These are phyloP conservation scores for Flueggea neowawraea DNA, from an alignment of 441 rosid species.

Conservation along the genomic window DNA sequence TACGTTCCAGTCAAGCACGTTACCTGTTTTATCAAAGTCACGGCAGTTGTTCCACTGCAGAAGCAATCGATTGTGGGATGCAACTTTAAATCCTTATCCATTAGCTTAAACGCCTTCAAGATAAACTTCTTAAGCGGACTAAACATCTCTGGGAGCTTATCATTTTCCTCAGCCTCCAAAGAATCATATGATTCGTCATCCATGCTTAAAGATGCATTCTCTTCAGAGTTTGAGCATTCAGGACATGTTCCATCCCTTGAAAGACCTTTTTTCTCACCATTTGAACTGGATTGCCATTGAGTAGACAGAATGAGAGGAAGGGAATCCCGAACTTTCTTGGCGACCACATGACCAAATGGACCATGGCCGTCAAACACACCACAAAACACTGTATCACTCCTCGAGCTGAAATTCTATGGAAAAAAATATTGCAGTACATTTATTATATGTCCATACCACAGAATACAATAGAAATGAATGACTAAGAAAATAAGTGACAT, in stretches of 20 bases:
- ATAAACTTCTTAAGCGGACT: conserved; percentile 67
- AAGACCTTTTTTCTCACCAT: conserved; percentile 33
- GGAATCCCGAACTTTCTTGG: conserved; percentile 84
- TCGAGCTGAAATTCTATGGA: conserved; percentile 75
- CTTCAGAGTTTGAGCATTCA: conserved; percentile 49
- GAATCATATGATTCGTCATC: conserved; percentile 59
- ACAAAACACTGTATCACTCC: conserved; percentile 80
- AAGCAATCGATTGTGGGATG: conserved; percentile 72
- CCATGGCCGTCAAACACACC: conserved; percentile 99
- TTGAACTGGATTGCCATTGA: conserved; percentile 57
- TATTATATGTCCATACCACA: conserved; percentile 20
- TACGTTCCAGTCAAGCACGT: conserved; percentile 6
- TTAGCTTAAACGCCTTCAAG: conserved; percentile 80
- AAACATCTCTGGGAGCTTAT: conserved; percentile 54
- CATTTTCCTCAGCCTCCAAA: conserved; percentile 50
- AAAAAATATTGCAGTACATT: conserved; percentile 16
- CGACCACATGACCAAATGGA: conserved; percentile 94
- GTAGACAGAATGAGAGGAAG: conserved; percentile 83
- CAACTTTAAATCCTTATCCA: conserved; percentile 90
- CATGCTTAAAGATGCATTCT: conserved; percentile 21
- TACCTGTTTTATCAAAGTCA: conserved; percentile 93
- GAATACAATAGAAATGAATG: neutral
- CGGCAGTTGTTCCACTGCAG: conserved; percentile 99
- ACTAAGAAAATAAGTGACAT: no score
- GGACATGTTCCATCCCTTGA: conserved; percentile 35